Base-by-base conservation (phyloP, 306 rosid genomes). In the Fragaria iinumae region DNA sequence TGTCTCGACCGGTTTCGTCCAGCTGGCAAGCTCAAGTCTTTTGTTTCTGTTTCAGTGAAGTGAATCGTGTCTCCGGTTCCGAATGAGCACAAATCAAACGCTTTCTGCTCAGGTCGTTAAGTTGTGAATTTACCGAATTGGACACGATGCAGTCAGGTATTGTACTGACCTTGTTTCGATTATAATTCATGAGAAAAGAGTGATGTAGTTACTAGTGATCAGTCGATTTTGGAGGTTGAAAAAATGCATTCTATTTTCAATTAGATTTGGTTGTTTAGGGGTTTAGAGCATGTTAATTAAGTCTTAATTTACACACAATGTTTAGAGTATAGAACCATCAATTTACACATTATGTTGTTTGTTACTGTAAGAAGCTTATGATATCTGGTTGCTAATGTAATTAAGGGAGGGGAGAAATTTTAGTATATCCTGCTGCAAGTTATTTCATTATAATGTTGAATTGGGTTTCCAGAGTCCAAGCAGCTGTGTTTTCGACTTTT, bases 121-220 rank as follows among this genome's bases (percentile, higher is more conserved):
- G 21, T 74, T 76, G 57, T 80, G 62, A 73, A 71, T 85, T 67
- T 76, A 41, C 3, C 45, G 71, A 74, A 75, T 64, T 82, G 84
- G 73, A 14, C 16, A 81, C 52, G 81, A 84, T 73, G 89, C 80
- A 83, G 60, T 50, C 86, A 75, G 96, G 96, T 86, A 27, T 10
- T 16, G 2, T 43, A 0, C 7, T 47, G 4, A 27, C 3, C 20
- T 60, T 45, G 47, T 9, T 44, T 45, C 12, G 14, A 20, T 32
- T 17, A 10, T 12, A 27, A 0, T 39, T 38, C 36, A 7, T 6
- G 3, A 70, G 6, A 16, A 20, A 71, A 34, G 10, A 21, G 8
- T 38, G 18, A 21, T 11, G 2, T 21, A 13, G 27, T 55, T 21
- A 53, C 49, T 8, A 8, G 38, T 38, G 11, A 17, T 72, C 9